Base-by-base conservation (phyloP, 2,329 filamentous ascomycete genomes). In the Talaromyces marneffei region DNA sequence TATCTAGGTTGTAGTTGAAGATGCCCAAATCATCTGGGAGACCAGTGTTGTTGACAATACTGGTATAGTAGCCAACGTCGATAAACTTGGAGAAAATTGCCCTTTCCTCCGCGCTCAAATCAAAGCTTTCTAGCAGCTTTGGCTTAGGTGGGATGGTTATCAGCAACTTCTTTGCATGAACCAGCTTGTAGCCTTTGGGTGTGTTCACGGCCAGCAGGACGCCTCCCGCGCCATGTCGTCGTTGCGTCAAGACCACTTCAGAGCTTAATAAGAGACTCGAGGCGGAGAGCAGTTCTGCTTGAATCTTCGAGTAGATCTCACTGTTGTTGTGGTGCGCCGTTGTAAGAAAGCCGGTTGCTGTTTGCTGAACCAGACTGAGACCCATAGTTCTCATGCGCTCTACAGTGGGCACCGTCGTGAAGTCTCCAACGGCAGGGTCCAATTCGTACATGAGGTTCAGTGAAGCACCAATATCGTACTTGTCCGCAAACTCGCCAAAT, bases 271-370 rank as follows among this genome's bases (percentile, higher is more conserved):
- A 5, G 16, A 59, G 42, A 29, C 42, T 48, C 1, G 44, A 48
- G 2, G 44, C 31, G 1, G 40, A 48, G 6, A 48, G 40, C 7
- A 50, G 18, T 18, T 59, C 56, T 9, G 42, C 39, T 10, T 70
- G 68, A 14, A 79, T 74, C 4, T 68, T 70, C 46, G 75, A 72
- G 61, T 79, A 81, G 0, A 80, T 60, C 14, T 66, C 65, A 16
- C 77, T 72, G 55, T 76, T 75, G 65, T 78, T 77, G 33, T 71
- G 65, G 1, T 76, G 72, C 1, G 72, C 69, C 18, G 73, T 75
- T 4, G 69, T 67, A 7, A 70, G 62, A 31, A 69, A 67, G 2
- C 63, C 65, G 8, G 67, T 71, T 42, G 70, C 66, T 20, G 78
- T 68, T 2, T 69, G 70, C 16, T 71, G 67, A 1, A 72, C 66